phyloP scores from a whole-genome alignment of 306 rosid genomes.

The Vigna nakashimae region DNA sequence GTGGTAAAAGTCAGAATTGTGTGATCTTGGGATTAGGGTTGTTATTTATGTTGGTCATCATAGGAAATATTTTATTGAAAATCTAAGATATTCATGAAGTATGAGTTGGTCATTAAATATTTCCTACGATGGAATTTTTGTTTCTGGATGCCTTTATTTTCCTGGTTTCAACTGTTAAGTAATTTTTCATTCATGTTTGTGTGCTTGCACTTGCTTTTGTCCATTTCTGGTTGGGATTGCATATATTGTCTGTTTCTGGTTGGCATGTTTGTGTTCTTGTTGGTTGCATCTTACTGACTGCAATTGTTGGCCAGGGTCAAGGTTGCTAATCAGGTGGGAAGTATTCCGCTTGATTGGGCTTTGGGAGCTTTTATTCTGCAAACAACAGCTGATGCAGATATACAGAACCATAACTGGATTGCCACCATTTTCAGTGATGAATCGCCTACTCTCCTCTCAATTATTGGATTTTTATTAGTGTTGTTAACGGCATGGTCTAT shows the following conservation, averaged over 20 bases:
- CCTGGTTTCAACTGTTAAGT: background rate
- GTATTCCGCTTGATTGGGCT: conserved; percentile 95
- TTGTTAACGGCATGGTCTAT: conserved; percentile 85
- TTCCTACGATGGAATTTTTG: background rate
- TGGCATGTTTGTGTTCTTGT: conserved; percentile 6
- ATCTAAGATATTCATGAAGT: no score
- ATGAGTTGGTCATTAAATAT: background rate
- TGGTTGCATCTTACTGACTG: conserved; percentile 41
- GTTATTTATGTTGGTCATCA: no score
- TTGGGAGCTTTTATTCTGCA: conserved; percentile 96
- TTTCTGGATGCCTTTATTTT: conserved; percentile 25
- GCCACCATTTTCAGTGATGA: conserved; percentile 56
- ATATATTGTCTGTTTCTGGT: background rate
- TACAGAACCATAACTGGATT: conserved; percentile 61
- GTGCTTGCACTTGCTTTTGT: conserved; percentile 10
- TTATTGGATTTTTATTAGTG: conserved; percentile 62
- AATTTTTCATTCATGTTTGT: conserved; percentile 21
- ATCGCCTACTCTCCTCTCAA: conserved; percentile 62
- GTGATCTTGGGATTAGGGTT: background rate
- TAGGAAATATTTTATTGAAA: no score
- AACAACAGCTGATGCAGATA: conserved; percentile 59
- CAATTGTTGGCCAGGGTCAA: conserved; percentile 61
- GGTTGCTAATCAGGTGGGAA: conserved; percentile 79
- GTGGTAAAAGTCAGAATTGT: background rate
- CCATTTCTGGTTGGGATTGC: conserved; percentile 19